These are phyloP conservation scores for Closterium sp. DNA, from an alignment of 139 green algal species.

Conservation along the genomic window DNA sequence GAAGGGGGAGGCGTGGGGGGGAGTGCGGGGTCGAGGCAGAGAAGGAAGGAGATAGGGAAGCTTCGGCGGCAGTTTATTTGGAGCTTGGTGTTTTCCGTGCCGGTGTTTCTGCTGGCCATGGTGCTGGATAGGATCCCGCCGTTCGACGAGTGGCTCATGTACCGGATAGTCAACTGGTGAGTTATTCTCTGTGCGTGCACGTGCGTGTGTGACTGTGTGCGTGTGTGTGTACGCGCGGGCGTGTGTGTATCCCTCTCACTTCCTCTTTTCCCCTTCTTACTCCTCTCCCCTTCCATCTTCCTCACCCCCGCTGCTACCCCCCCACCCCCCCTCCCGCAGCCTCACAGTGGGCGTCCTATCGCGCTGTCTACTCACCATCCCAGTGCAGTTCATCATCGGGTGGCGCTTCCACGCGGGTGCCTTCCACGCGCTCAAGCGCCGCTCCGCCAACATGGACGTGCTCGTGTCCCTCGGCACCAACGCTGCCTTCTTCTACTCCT, in stretches of 20 bases:
- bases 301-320: slow-evolving; percentile 66
- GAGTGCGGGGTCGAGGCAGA: not conserved
- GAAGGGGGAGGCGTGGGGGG: slow-evolving; percentile 1
- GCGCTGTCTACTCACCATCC: slow-evolving; percentile 81
- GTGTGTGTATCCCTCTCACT: not conserved
- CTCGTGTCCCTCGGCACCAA: slow-evolving; percentile 94
- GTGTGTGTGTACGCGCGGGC: not conserved
- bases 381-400: slow-evolving; percentile 86
- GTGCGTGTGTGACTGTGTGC: too few species aligned
- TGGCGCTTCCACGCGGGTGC: slow-evolving; percentile 87
- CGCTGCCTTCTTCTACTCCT: slow-evolving; percentile 85
- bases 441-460: slow-evolving; percentile 97
- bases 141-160: slow-evolving; percentile 40
- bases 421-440: slow-evolving; percentile 61
- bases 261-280: not conserved
- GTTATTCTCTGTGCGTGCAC: not conserved
- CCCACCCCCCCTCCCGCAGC: slow-evolving; percentile 44
- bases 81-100: slow-evolving; percentile 71
- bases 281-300: not conserved
- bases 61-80: slow-evolving; percentile 19
- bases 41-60: slow-evolving; percentile 3
- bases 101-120: slow-evolving; percentile 88
- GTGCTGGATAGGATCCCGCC: slow-evolving; percentile 71
- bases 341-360: slow-evolving; percentile 76
- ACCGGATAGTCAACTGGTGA: slow-evolving; percentile 20